phyloP scores from a whole-genome alignment of 1,284 basidiomycete species.

The Ganoderma resinaceum region DNA sequence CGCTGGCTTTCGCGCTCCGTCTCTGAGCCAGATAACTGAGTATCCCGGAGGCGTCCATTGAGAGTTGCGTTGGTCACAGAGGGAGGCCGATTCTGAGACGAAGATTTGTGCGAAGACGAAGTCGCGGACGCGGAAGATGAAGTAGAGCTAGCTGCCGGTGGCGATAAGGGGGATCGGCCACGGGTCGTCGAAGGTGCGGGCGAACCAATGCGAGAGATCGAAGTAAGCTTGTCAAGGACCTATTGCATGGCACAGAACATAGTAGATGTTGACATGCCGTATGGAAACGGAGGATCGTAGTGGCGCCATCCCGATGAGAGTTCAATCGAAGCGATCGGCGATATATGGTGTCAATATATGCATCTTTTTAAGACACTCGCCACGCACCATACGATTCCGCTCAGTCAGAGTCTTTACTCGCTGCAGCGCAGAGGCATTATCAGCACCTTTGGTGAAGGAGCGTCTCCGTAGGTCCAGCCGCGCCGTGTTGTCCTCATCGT shows the following conservation, averaged over 20 bases:
- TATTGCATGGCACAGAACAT: slow-evolving; percentile 35
- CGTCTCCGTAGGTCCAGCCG: slow-evolving; percentile 54
- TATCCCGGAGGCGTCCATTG: slow-evolving; percentile 34
- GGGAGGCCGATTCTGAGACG: slow-evolving; percentile 36
- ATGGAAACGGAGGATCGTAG: not conserved
- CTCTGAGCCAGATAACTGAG: slow-evolving; percentile 72
- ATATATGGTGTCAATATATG: slow-evolving; percentile 23
- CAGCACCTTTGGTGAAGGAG: slow-evolving; percentile 44
- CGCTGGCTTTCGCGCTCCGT: slow-evolving; percentile 71
- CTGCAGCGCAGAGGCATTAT: slow-evolving; percentile 65
- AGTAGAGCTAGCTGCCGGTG: slow-evolving; percentile 38
- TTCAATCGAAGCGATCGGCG: slow-evolving; percentile 20
- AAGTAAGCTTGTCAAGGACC: slow-evolving; percentile 74
- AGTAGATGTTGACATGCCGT: not conserved
- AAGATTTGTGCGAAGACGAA: slow-evolving; percentile 38
- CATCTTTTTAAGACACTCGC: not conserved
- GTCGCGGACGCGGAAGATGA: slow-evolving; percentile 42
- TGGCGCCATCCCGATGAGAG: slow-evolving; percentile 15
- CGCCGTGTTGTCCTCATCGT: slow-evolving; percentile 72
- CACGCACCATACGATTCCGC: slow-evolving; percentile 70
- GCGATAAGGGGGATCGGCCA: slow-evolving; percentile 44
- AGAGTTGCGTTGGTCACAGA: slow-evolving; percentile 29
- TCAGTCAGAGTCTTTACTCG: slow-evolving; percentile 73
- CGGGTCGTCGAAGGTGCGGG: slow-evolving; percentile 44
- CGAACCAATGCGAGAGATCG: slow-evolving; percentile 55